phyloP scores from a whole-genome alignment of 176 grass and related monocot species.

The Metroxylon sagu region DNA sequence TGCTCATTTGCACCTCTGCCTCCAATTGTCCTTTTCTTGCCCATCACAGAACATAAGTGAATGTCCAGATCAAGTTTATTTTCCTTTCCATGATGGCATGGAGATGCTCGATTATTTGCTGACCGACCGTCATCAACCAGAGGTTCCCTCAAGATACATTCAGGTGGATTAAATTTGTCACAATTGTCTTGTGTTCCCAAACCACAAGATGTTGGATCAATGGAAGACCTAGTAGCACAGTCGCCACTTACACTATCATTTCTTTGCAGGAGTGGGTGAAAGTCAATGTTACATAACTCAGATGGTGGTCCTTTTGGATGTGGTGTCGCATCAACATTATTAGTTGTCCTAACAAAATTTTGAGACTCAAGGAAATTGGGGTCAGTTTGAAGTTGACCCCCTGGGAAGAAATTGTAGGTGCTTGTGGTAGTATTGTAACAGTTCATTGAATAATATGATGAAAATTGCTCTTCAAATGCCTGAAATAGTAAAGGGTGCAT shows the following conservation, averaged over 20 bases:
- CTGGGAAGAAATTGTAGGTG: constrained; percentile 31
- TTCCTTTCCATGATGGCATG: constrained; percentile 32
- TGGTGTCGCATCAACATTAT: background rate
- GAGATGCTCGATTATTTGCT: constrained; percentile 27
- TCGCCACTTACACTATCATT: constrained; percentile 27
- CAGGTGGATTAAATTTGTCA: constrained; percentile 24
- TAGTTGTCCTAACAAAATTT: background rate
- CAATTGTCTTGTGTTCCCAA: constrained; percentile 17
- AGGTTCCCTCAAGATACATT: constrained; percentile 23
- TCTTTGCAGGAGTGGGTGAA: constrained; percentile 86
- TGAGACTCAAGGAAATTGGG: constrained; percentile 11
- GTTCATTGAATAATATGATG: constrained; percentile 35
- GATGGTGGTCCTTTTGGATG: constrained; percentile 21
- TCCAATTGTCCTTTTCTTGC: constrained; percentile 4
- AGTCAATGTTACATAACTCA: constrained; percentile 56
- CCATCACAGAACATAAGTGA: constrained; percentile 47
- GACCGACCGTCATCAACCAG: constrained; percentile 15
- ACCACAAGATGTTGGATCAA: background rate
- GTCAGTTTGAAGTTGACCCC: constrained; percentile 35
- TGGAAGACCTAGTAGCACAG: background rate
- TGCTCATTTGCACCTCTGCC: constrained; percentile 13
- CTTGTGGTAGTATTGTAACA: constrained; percentile 30
- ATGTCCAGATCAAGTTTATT: constrained; percentile 73
- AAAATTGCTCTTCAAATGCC: constrained; percentile 44
- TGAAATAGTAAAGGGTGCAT: constrained; percentile 97